Base-by-base conservation (phyloP, 177 flowering plant species). In the Vitis hybrid region DNA sequence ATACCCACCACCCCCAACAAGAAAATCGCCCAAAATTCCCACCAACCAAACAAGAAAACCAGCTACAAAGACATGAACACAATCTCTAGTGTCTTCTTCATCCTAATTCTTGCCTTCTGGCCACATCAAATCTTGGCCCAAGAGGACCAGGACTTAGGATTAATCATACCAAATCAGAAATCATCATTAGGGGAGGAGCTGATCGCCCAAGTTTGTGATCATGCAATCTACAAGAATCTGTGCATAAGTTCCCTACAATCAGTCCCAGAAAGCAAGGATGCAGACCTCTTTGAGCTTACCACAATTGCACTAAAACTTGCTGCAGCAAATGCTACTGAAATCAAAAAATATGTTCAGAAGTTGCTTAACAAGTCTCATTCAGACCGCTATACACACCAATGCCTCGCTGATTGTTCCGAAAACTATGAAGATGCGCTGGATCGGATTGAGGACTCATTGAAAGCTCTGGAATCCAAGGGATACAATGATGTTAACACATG, bases 371-470 rank as follows among this genome's bases (percentile, higher is more conserved):
- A 3, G 3, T 35, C 46, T 35, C 7, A 35, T 35, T 35, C 65
- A 4, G 74, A 70, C 4, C 60, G 67, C 2, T 65, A n/a, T 40
- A 2, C 70, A 1, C 35, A 60, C 54, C 65, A 76, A 40, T 64
- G 77, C 59, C 60, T 83, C 4, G 56, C n/a, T 0, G 86, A 80
- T 21, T 85, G 86, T 67, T 30, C 65, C 0, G 85, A 85, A 62
- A 66, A 72, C 21, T 85, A 65, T 75, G 17, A 54, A 19, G 78
- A 79, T 7, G 85, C 85, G 0, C 30, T 70, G 19, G 78, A 76
- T 11, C 78, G 70, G 68, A 27, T 85, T 32, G 55, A 72, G 27
- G 80, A 81, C 17, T 79, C 87, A 15, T 6, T 80, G 21, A 62
- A 50, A 1, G 86, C 88, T 3, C 8, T 85, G 70, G 67, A 66